A percentile compares a stretch with the other conserved stretches of the same genome.
phyloP scores from a whole-genome alignment of 1,284 basidiomycete species.

The Stereum hirsutum region DNA sequence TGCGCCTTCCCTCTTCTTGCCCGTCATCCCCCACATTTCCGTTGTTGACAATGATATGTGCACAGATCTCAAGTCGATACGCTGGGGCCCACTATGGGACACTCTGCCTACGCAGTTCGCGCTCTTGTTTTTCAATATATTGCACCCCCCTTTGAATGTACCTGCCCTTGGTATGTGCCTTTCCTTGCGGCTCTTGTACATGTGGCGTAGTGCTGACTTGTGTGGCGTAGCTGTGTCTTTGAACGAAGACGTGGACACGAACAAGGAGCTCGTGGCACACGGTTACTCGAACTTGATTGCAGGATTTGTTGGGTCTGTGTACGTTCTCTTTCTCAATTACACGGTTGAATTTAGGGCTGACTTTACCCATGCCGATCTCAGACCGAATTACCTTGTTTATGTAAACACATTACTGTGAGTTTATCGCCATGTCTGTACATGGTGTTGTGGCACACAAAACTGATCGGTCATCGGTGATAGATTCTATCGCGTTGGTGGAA shows the following conservation, averaged over 20 bases:
- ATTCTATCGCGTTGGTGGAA: constrained; percentile 93
- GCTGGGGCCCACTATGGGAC: constrained; percentile 58
- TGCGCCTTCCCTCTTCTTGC: constrained; percentile 25
- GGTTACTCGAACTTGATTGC: constrained; percentile 87
- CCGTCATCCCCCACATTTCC: not conserved
- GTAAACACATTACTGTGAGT: constrained; percentile 83
- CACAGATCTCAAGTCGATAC: constrained; percentile 53
- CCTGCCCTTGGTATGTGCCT: constrained; percentile 71
- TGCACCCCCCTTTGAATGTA: constrained; percentile 92
- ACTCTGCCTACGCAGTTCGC: constrained; percentile 80
- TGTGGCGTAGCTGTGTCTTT: constrained; percentile 69
- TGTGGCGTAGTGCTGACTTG: not conserved
- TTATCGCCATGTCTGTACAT: not conserved
- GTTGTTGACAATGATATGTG: not conserved
- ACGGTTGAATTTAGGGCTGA: not conserved
- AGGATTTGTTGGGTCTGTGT: constrained; percentile 78
- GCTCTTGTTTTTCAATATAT: constrained; percentile 86
- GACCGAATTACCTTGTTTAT: constrained; percentile 80
- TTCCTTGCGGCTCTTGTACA: not conserved
- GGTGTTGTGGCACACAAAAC: not conserved
- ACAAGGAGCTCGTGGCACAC: constrained; percentile 89
- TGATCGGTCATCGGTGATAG: constrained; percentile 22
- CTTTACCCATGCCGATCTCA: constrained; percentile 16
- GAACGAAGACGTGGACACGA: constrained; percentile 86
- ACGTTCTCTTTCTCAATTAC: constrained; percentile 16